Base-by-base conservation (phyloP, 2,329 filamentous ascomycete genomes). In the Onygenales sp. region DNA sequence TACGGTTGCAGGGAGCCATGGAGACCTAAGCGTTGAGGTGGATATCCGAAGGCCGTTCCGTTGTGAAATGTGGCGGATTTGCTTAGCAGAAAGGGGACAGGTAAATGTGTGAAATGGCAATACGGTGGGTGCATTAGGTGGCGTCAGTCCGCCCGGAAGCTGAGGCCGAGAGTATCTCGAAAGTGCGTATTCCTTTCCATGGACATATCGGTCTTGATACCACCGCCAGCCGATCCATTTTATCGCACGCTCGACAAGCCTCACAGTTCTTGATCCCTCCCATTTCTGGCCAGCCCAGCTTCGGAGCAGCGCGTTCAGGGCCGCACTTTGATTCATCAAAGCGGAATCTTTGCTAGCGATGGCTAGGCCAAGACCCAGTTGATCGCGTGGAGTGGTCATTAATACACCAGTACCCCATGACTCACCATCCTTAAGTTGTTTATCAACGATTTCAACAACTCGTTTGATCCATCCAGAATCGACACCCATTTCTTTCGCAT, bases 51-150 rank as follows among this genome's bases (percentile, higher is more conserved):
- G 78, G 1, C 89, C 93, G 65, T 98, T 98, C 27, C 93, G 82
- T 68, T 97, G 92, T 7, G 93, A 97, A 58, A 98, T 98, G 64
- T 87, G 82, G 13, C 93, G 86, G 55, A 98, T 89, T 60, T 96
- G 89, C 66, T 87, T 89, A 3, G 93, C 90, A 6, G 89, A 90
- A 59, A 98, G 76, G 0, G 93, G 93, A 59, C 88, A 95, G 1
- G 93, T 98, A 64, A 98, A 98, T 0, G 93, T 97, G 68, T 98
- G 93, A 65, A 98, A 98, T 0, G 93, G 93, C 1, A 98, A 77
- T 1, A 98, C 91, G 0, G 93, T 98, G 2, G 93, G 93, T 5
- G 93, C 92, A 33, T 87, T 84, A 3, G 93, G 93, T 8, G 95
- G 80, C 0, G 86, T 80, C 35, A 98, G 75, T 43, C 78, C 79